A percentile compares a stretch with the other conserved stretches of the same genome.
Evolutionary conservation across 768 basidiomycete genomes (phyloP).

Genomic region (Pleurotus ostreatus): DNA sequence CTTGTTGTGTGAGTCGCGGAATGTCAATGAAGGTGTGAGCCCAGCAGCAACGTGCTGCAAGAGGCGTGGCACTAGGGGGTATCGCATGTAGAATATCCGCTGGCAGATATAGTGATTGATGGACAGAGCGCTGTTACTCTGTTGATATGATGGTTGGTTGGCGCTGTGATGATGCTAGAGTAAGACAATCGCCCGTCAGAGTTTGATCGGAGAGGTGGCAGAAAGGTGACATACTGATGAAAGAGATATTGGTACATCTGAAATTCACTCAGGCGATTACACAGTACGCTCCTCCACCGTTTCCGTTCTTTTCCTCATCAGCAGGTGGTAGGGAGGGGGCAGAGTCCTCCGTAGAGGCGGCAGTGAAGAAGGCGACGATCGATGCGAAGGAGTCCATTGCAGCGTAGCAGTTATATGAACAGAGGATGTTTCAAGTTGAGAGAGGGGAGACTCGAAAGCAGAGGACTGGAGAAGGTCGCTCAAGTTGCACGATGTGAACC

Average conservation of each 20-base stretch:
- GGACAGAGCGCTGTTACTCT: neutral
- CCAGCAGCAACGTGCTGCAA: neutral
- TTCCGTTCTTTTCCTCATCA: constrained; percentile 2
- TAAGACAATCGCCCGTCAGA: too few species aligned
- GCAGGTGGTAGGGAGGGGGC: constrained; percentile 7
- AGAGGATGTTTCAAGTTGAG: neutral
- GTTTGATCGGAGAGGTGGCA: too few species aligned
- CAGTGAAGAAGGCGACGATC: constrained; percentile 9
- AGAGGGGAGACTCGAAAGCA: neutral
- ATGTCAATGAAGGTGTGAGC: neutral
- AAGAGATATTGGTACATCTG: neutral
- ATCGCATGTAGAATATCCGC: neutral
- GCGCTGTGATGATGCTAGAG: too few species aligned
- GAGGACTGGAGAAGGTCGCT: neutral
- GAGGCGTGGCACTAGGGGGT: neutral
- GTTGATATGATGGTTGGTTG: neutral
- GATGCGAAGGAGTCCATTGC: constrained; percentile 7
- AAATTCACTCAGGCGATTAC: constrained; percentile 9
- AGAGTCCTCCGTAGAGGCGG: neutral
- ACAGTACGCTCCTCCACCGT: constrained; percentile 7
- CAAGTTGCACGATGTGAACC: neutral
- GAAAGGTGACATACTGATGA: too few species aligned
- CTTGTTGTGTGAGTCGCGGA: neutral
- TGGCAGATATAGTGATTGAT: neutral
- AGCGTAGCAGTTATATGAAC: neutral